Evolutionary conservation across 2,329 filamentous ascomycete genomes (phyloP).

Genomic region (Arthrobotrys megalospora): DNA sequence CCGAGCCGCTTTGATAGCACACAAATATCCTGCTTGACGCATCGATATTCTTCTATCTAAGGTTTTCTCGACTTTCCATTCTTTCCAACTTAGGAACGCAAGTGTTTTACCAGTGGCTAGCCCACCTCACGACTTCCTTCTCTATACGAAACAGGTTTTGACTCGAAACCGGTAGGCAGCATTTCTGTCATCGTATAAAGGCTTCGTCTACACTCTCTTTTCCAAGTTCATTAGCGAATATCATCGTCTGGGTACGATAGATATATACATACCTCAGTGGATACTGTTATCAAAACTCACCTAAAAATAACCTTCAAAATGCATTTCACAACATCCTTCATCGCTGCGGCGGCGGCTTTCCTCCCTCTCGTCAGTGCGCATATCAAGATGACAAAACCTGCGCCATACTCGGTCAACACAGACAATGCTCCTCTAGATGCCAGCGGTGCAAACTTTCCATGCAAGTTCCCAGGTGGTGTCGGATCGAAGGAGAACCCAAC

Average conservation of each 20-base stretch:
- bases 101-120: constrained; percentile 55
- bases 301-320: constrained; percentile 65
- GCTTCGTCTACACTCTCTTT: constrained; percentile 20
- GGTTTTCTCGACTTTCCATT: constrained; percentile 58
- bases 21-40: constrained; percentile 61
- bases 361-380: constrained; percentile 79
- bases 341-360: constrained; percentile 71
- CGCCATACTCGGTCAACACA: constrained; percentile 70
- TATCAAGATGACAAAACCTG: constrained; percentile 79
- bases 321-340: constrained; percentile 71
- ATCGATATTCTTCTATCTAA: constrained; percentile 61
- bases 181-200: constrained; percentile 39
- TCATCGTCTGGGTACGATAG: constrained; percentile 61
- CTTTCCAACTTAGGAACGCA: constrained; percentile 58
- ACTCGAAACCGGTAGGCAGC: constrained; percentile 56
- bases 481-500: constrained; percentile 67
- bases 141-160: constrained; percentile 57
- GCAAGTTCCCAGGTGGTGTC: constrained; percentile 76
- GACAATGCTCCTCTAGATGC: constrained; percentile 77
- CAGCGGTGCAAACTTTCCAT: constrained; percentile 81
- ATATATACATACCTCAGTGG: constrained; percentile 46
- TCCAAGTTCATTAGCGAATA: constrained; percentile 4
- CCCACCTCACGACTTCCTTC: constrained; percentile 40
- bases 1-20: constrained; percentile 49
- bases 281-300: constrained; percentile 35